Conservation (phyloP, 768 basidiomycete genomes). For the Crucibulum laeve region DNA sequence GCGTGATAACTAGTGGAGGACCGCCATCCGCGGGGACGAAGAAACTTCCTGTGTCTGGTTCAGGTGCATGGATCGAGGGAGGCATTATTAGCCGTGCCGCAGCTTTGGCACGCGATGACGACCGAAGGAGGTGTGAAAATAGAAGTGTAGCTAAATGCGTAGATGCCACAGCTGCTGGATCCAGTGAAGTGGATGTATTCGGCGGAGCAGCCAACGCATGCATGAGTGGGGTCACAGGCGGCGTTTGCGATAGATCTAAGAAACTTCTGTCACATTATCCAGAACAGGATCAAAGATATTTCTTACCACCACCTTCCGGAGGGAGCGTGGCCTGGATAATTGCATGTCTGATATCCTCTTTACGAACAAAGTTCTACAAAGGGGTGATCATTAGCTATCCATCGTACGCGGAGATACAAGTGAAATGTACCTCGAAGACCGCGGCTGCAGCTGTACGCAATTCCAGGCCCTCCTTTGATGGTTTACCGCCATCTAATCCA, state of each 20-base stretch:
- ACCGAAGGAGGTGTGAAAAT: constrained; percentile 75
- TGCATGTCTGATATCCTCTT: constrained; percentile 64
- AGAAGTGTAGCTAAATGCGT: constrained; percentile 74
- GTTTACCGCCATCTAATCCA: constrained; percentile 53
- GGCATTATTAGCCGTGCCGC: constrained; percentile 65
- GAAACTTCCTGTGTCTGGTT: constrained; percentile 38
- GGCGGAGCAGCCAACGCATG: constrained; percentile 64
- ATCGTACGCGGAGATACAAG: background rate
- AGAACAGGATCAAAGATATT: background rate
- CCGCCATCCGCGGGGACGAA: constrained; percentile 76
- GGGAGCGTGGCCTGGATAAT: constrained; percentile 73
- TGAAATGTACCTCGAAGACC: constrained; percentile 73
- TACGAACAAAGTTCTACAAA: constrained; percentile 67
- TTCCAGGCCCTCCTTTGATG: constrained; percentile 64
- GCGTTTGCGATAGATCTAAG: constrained; percentile 27
- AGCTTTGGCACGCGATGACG: constrained; percentile 58
- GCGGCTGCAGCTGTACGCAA: constrained; percentile 71
- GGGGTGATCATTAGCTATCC: constrained; percentile 1
- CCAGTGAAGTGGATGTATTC: constrained; percentile 45
- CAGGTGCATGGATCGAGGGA: constrained; percentile 26
- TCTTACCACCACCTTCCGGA: constrained; percentile 39
- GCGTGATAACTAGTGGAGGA: constrained; percentile 28
- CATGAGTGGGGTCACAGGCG: constrained; percentile 62
- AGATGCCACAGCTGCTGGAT: constrained; percentile 52
- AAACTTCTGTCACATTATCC: constrained; percentile 1